Evolutionary conservation across 2,329 filamentous ascomycete genomes (phyloP), one percentile per base, ranked within the genome.

Genomic region (Pseudogymnoascus sp.): DNA sequence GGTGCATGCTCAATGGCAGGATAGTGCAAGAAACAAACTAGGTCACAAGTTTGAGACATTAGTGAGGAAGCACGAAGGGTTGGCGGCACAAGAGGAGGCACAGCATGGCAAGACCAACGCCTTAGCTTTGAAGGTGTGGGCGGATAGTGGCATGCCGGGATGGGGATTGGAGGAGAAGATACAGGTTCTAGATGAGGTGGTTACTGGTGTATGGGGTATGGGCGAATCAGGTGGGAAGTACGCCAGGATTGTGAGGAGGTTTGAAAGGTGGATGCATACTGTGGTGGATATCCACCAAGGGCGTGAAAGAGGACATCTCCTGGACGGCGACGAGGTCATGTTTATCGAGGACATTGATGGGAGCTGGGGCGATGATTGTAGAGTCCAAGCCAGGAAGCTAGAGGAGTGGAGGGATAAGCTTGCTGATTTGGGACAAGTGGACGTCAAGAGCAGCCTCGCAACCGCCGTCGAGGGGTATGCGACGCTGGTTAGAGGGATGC

Each of bases 321-420:
- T 74, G 7, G 75, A 76, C 56, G 71, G 74, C 4, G 71, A 70
- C 11, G 72, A 72, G 11, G 72, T 74, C 29, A 69, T 81, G 6
- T 85, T 87, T 68, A 74, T 86, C 11, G 79, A 80, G 42, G 79
- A 82, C 38, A 73, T 89, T 14, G 83, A 86, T 63, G 72, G 73
- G 1, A 70, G 75, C 0, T 89, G 86, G 86, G 81, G 80, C 68
- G 82, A 82, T 26, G 85, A 87, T 63, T 82, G 81, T 66, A 76
- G 76, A 0, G 77, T 76, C 2, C 72, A 88, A 29, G 73, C 75
- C 4, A 77, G 84, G 35, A 80, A 81, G 65, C 75, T 89, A n/a
- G 80, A 84, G 19, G 77, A 74, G 4, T 84, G 85, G 79, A 75
- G 76, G 47, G 71, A 76, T 37, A 77, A 81, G 65, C 73, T 88